Evolutionary conservation across 73 alveolate genomes (phyloP).

Genomic region (Tetrahymena thermophila): DNA sequence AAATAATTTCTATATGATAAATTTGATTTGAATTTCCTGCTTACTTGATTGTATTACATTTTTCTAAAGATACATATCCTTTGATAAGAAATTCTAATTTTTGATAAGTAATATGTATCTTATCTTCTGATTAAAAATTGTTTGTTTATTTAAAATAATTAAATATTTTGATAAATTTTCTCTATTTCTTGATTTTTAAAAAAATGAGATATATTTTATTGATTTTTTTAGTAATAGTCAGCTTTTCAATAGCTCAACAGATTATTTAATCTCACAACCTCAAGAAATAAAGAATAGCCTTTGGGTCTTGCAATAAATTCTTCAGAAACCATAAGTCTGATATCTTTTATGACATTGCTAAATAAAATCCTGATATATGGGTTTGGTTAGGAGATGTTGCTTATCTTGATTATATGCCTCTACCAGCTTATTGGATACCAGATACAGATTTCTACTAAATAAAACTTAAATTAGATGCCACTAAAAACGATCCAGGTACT

Average conservation of each 20-base stretch:
- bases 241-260: neutral
- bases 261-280: neutral
- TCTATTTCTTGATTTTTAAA: no score
- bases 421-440: constrained; percentile 18
- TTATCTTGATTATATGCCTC: constrained; percentile 29
- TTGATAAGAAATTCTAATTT: no score
- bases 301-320: neutral
- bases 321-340: neutral
- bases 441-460: constrained; percentile 4
- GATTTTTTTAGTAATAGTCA: neutral
- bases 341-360: neutral
- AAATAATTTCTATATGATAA: no score
- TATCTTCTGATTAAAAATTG: neutral
- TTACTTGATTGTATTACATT: no score
- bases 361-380: neutral
- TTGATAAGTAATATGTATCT: no score
- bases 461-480: neutral
- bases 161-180: no score
- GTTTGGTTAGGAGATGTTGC: constrained; percentile 43
- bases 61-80: no score
- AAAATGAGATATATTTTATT: neutral
- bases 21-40: no score
- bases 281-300: neutral
- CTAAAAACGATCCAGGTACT: neutral
- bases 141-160: no score